Evolutionary conservation across 2,329 filamentous ascomycete species (phyloP).

Genomic region (Zymoseptoria crescenta): DNA sequence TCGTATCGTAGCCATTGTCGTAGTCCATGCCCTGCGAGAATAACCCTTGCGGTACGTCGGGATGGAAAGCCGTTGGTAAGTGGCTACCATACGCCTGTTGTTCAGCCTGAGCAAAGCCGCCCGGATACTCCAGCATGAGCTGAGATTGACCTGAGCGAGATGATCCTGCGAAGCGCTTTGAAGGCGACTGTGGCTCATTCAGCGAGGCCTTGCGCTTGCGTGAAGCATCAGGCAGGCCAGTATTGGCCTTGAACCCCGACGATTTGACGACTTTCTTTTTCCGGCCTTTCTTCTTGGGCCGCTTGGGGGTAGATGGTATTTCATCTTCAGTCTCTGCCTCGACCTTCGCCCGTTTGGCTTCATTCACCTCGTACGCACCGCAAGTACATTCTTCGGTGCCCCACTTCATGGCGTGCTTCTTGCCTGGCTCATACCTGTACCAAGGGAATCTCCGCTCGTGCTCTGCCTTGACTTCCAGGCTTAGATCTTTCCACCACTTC

Average conservation of each 20-base stretch:
- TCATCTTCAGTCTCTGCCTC: background rate
- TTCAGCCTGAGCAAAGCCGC: background rate
- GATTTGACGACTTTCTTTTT: background rate
- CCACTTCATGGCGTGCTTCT: conserved; percentile 3
- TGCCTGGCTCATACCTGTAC: conserved; percentile 3
- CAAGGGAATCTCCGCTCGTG: too few species aligned
- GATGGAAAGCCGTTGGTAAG: background rate
- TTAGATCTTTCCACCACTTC: too few species aligned
- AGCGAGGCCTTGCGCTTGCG: conserved; percentile 1
- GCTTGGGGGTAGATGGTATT: background rate
- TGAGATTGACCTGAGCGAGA: background rate
- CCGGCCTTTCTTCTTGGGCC: background rate
- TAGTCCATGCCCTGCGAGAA: background rate
- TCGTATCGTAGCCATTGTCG: background rate
- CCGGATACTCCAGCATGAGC: background rate
- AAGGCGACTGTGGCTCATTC: background rate
- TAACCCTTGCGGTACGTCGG: background rate
- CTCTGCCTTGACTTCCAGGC: too few species aligned
- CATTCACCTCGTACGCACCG: conserved; percentile 10
- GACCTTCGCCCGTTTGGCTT: background rate
- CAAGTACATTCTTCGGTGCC: conserved; percentile 8
- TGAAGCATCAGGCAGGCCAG: background rate
- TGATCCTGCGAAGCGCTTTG: background rate
- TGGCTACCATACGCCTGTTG: background rate
- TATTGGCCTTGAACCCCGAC: background rate